Evolutionary conservation across 768 basidiomycete genomes (phyloP), one percentile per base, ranked within the genome.

Genomic region (Podaxis pistillaris): DNA sequence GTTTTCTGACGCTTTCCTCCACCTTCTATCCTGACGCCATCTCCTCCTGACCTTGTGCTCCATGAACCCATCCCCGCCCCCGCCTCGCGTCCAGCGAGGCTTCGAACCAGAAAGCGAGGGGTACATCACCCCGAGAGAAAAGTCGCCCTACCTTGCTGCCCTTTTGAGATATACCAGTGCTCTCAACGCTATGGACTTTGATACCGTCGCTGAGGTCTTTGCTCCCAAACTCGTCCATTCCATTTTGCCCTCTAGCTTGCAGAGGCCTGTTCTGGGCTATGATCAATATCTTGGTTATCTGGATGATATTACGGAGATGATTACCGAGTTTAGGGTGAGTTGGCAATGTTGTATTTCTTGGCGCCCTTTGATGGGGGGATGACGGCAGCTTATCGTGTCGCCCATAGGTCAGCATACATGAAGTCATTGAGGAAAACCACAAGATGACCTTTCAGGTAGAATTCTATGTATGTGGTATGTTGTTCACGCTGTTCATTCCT

Each of bases 181-280:
- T 17, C 65, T 74, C 26, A 70, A 76, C 40, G 53, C 67, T 4
- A 72, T 72, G 70, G 72, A 77, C 63, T 53, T 69, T 36, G 71
- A 72, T 24, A 64, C 66, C 13, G 66, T 73, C 55, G 63, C 73
- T 22, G 66, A 68, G 11, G 69, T 72, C 37, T 76, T 78, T 59
- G 73, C 76, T 65, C 70, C 72, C 0, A 55, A 63, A 33, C 69
- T 79, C 8, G 74, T 74, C 47, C 76, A 78, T 60, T 71, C 73
- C 4, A 76, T 76, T 51, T 65, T 79, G 9, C 78, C 78, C 2
- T 64, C 68, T 24, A 73, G 73, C 15, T 63, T 79, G 26, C 71
- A 71, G 47, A 69, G 74, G 51, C 76, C 75, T 9, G 73, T 77
- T 17, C 68, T 76, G 38, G 75, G 71, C 62, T 77, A 76, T 60